Conservation (phyloP, 2,329 filamentous ascomycete genomes). For the Hirsutella rhossiliensis region DNA sequence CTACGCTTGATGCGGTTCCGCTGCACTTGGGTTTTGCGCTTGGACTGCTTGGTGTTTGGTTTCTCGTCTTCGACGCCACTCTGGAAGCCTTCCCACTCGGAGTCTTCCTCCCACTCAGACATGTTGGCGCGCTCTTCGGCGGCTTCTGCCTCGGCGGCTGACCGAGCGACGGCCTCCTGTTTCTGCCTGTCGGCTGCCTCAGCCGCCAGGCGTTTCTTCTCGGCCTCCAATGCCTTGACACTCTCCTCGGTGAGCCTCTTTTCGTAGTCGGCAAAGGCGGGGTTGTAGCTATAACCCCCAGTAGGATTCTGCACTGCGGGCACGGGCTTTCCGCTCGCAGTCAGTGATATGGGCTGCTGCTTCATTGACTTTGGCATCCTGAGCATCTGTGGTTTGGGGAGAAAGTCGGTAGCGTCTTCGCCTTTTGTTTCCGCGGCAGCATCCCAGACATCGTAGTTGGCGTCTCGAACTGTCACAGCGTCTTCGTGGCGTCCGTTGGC, state of each 20-base stretch:
- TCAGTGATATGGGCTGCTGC: constrained; percentile 66
- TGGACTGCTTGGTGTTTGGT: constrained; percentile 53
- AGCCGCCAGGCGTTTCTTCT: constrained; percentile 59
- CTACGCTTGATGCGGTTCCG: constrained; percentile 79
- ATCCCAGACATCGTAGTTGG: constrained; percentile 71
- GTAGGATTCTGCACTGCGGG: constrained; percentile 69
- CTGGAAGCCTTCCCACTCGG: constrained; percentile 81
- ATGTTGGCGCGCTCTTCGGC: constrained; percentile 54
- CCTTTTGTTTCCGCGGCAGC: constrained; percentile 28
- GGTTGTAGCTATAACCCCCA: constrained; percentile 87
- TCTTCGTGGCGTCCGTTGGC: constrained; percentile 59
- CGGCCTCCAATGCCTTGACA: constrained; percentile 65
- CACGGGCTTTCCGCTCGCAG: constrained; percentile 68
- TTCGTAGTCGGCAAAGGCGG: constrained; percentile 76
- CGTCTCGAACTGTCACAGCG: constrained; percentile 44
- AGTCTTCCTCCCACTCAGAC: constrained; percentile 73
- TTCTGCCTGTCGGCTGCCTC: constrained; percentile 55
- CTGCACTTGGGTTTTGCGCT: constrained; percentile 77
- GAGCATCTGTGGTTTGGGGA: constrained; percentile 52
- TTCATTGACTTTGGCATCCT: constrained; percentile 66
- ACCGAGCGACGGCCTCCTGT: constrained; percentile 55
- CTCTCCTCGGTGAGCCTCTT: constrained; percentile 62
- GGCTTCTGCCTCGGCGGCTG: constrained; percentile 63
- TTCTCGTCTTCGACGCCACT: constrained; percentile 64
- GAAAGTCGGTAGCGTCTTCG: constrained; percentile 35